Evolutionary conservation across 352 stramenopile genomes (phyloP).

Genomic region (Pythium oligandrum): DNA sequence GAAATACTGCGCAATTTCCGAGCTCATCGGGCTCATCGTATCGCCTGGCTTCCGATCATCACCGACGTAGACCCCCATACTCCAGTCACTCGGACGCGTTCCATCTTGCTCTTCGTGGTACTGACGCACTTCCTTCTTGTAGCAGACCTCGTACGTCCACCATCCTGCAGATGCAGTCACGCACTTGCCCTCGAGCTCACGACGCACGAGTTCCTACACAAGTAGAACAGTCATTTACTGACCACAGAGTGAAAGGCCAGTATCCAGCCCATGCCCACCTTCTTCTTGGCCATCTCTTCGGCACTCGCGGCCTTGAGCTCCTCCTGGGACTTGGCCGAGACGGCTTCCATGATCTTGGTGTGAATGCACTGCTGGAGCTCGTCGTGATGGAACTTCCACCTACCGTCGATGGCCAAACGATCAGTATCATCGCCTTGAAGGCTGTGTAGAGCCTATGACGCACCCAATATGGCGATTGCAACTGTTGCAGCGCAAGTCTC

Average conservation of each 20-base stretch:
- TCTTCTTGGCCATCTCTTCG: conserved; percentile 20
- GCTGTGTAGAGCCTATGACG: background rate
- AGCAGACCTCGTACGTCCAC: conserved; percentile 87
- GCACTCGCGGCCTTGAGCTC: conserved; percentile 27
- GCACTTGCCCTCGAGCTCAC: conserved; percentile 50
- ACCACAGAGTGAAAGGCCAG: background rate
- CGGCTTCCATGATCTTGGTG: conserved; percentile 42
- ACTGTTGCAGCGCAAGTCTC: conserved; percentile 59
- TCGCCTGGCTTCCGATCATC: conserved; percentile 23
- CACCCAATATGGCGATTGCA: conserved; percentile 80
- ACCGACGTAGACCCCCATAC: conserved; percentile 63
- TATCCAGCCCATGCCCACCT: conserved; percentile 3
- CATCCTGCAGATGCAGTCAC: conserved; percentile 56
- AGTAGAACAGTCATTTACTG: conserved; percentile 1
- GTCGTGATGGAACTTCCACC: conserved; percentile 82
- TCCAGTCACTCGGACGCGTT: conserved; percentile 72
- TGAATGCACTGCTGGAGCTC: conserved; percentile 70
- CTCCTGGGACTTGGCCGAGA: conserved; percentile 35
- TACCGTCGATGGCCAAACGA: conserved; percentile 10
- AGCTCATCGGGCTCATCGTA: conserved; percentile 12
- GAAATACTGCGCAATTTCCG: conserved; percentile 70
- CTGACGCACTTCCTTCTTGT: conserved; percentile 75
- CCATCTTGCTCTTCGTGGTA: conserved; percentile 77
- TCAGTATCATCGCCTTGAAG: too few relatives aligned
- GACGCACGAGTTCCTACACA: conserved; percentile 30